Percentiles rank a stretch among this genome's conserved stretches.
Evolutionary conservation across 2,329 filamentous ascomycete genomes (phyloP).

Genomic region (Neofusicoccum ribis): DNA sequence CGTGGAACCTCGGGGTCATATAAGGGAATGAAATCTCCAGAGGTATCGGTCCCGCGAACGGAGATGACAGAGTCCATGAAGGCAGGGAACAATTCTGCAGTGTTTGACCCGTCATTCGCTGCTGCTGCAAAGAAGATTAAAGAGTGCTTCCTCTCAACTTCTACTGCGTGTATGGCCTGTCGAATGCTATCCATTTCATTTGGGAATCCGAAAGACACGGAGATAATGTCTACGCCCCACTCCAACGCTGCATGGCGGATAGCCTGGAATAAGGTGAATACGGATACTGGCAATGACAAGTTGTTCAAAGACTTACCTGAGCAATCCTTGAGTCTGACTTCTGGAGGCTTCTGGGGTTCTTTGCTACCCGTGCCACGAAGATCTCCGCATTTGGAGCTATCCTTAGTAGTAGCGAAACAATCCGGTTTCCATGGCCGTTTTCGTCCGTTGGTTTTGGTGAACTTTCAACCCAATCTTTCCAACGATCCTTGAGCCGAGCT

Average conservation of each 20-base stretch:
- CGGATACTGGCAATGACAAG: background rate
- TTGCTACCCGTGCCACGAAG: background rate
- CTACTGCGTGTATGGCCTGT: background rate
- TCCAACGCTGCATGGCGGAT: background rate
- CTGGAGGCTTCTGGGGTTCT: background rate
- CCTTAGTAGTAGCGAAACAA: background rate
- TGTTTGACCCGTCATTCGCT: background rate
- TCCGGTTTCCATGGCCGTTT: background rate
- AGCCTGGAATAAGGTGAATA: background rate
- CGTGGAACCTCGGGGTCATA: background rate
- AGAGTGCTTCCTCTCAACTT: background rate
- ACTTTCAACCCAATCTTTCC: background rate
- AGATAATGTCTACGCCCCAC: background rate
- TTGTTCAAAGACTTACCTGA: background rate
- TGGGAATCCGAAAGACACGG: background rate
- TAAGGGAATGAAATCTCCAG: background rate
- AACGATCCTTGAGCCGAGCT: background rate
- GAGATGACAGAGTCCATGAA: background rate
- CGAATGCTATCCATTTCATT: background rate
- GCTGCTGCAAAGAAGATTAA: background rate
- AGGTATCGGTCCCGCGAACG: background rate
- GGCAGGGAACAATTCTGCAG: background rate
- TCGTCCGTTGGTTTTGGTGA: background rate
- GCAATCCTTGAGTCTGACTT: background rate
- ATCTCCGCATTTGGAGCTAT: background rate